Conservation (phyloP, 257 asterid species). For the Verbena officinalis region DNA sequence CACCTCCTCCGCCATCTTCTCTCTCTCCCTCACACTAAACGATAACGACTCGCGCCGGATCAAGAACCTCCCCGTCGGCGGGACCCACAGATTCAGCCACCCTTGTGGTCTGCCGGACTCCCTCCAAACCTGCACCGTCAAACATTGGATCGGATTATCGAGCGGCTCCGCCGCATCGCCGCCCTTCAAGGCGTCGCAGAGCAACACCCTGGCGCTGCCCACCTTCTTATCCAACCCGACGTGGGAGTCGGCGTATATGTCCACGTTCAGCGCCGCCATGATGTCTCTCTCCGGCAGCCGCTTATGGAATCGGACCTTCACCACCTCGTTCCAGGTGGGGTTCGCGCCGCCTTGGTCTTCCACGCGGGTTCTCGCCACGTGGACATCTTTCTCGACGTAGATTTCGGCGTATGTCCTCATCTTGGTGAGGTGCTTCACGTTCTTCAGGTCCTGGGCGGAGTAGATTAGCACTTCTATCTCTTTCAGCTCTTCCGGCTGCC, state of each 20-base stretch:
- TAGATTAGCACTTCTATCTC: slow-evolving; percentile 49
- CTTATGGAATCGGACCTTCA: slow-evolving; percentile 43
- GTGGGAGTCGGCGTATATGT: slow-evolving; percentile 47
- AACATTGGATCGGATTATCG: slow-evolving; percentile 49
- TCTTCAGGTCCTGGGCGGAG: slow-evolving; percentile 46
- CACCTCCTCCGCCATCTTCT: slow-evolving; percentile 24
- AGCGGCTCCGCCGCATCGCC: slow-evolving; percentile 43
- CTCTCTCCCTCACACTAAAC: slow-evolving; percentile 42
- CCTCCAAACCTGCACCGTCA: slow-evolving; percentile 56
- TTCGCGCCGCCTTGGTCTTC: slow-evolving; percentile 41
- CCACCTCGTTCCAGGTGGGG: slow-evolving; percentile 54
- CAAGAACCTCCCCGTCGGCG: slow-evolving; percentile 52
- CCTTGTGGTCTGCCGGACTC: slow-evolving; percentile 55
- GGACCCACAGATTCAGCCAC: slow-evolving; percentile 45
- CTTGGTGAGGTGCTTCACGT: slow-evolving; percentile 52
- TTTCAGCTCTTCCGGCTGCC: slow-evolving; percentile 27
- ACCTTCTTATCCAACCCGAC: slow-evolving; percentile 43
- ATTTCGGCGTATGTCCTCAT: slow-evolving; percentile 49
- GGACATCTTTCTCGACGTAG: slow-evolving; percentile 42
- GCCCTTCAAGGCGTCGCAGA: slow-evolving; percentile 48
- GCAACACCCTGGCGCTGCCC: slow-evolving; percentile 49
- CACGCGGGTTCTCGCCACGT: slow-evolving; percentile 44
- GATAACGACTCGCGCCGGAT: slow-evolving; percentile 45
- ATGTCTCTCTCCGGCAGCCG: slow-evolving; percentile 37
- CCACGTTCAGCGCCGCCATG: slow-evolving; percentile 54